Conservation (phyloP, 2,329 filamentous ascomycete genomes). For the Triangularia setosa region DNA sequence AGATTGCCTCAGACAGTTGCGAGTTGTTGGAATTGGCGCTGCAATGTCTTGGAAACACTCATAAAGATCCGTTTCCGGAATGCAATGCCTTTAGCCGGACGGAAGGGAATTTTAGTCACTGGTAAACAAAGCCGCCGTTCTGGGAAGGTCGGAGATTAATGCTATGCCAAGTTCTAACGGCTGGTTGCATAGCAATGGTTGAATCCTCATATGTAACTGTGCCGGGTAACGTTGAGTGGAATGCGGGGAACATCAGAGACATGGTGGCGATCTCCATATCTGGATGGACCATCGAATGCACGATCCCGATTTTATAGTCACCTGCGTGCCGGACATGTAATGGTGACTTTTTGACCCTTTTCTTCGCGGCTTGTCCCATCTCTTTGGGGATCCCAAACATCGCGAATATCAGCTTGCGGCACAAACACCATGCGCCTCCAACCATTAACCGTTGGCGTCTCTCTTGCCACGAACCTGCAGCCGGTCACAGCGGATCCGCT, state of each 20-base stretch:
- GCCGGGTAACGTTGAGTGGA: conserved; percentile 1
- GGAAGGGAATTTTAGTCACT: background rate
- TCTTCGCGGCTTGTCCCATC: background rate
- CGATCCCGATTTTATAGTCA: background rate
- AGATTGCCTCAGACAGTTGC: background rate
- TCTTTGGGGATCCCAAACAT: background rate
- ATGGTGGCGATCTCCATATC: background rate
- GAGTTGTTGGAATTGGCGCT: background rate
- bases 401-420: background rate
- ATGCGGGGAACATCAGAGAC: conserved; percentile 3
- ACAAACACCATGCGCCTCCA: background rate
- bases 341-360: background rate
- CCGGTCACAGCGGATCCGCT: conserved; percentile 12
- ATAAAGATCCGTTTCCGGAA: background rate
- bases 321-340: background rate
- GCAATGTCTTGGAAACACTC: background rate
- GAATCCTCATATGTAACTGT: background rate
- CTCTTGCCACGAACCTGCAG: background rate
- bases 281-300: background rate
- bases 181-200: background rate
- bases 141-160: background rate
- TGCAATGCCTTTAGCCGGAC: background rate
- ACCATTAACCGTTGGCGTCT: background rate
- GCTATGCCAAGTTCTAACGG: background rate
- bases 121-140: background rate